Evolutionary conservation across 352 stramenopile species (phyloP).

Genomic region (Thraustochytrium striatum): DNA sequence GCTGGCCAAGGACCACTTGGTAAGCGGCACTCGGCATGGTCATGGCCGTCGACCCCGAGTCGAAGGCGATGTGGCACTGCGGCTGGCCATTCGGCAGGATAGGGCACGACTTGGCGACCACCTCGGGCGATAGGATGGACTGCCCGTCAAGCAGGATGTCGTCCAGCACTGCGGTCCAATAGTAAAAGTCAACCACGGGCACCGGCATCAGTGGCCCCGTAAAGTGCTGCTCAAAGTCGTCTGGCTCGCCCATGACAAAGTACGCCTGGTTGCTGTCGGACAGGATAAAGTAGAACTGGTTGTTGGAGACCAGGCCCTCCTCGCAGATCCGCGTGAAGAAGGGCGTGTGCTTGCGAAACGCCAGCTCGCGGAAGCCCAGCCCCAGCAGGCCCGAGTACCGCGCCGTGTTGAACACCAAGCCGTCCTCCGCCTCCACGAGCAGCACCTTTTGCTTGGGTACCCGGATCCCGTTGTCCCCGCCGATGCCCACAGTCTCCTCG

Average conservation of each 20-base stretch:
- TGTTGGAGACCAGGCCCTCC: neutral
- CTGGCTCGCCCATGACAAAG: slow-evolving; percentile 23
- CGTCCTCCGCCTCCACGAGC: neutral
- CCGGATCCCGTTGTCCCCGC: neutral
- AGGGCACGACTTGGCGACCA: neutral
- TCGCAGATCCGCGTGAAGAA: neutral
- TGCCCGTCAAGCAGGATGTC: slow-evolving; percentile 28
- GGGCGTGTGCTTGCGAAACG: neutral
- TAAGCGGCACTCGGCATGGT: neutral
- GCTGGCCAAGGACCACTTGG: neutral
- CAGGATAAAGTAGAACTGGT: slow-evolving; percentile 40
- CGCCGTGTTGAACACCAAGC: neutral
- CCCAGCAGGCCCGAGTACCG: slow-evolving; percentile 8
- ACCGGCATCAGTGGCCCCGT: neutral
- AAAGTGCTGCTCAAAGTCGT: neutral
- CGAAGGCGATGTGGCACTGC: slow-evolving; percentile 24
- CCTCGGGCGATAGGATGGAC: neutral
- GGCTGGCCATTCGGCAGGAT: neutral
- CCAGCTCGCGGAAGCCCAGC: neutral
- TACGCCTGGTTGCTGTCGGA: neutral
- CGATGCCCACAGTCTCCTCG: neutral
- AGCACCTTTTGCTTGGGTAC: slow-evolving; percentile 1
- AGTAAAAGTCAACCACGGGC: slow-evolving; percentile 10
- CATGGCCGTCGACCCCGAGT: slow-evolving; percentile 12
- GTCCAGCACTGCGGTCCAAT: slow-evolving; percentile 24